Conservation (phyloP, 2,329 filamentous ascomycete genomes). For the Paecilomyces niveus region DNA sequence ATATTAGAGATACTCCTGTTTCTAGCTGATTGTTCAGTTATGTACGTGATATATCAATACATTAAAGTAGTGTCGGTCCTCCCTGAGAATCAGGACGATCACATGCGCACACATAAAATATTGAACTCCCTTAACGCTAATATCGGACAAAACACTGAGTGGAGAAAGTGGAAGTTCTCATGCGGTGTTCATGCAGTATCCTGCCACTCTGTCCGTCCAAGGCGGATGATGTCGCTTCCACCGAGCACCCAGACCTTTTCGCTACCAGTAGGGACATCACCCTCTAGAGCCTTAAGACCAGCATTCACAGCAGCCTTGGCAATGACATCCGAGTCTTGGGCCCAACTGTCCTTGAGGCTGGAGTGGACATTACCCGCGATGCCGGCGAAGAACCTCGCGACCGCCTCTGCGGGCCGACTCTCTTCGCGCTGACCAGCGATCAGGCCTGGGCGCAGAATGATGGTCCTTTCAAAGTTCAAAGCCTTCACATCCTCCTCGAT, state of each 20-base stretch:
- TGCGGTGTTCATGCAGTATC: slow-evolving; percentile 6
- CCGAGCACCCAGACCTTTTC: slow-evolving; percentile 34
- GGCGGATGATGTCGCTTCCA: slow-evolving; percentile 31
- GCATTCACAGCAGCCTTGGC: slow-evolving; percentile 35
- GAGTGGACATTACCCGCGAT: slow-evolving; percentile 49
- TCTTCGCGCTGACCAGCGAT: slow-evolving; percentile 66
- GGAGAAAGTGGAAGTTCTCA: slow-evolving; percentile 4
- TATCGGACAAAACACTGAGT: neutral
- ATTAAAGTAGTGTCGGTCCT: neutral
- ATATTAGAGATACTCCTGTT: neutral
- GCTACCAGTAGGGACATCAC: slow-evolving; percentile 29
- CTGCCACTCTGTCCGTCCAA: slow-evolving; percentile 20
- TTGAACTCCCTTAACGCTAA: too few relatives aligned
- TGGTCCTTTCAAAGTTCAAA: slow-evolving; percentile 67
- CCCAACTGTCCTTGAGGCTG: slow-evolving; percentile 56
- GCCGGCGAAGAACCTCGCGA: slow-evolving; percentile 50
- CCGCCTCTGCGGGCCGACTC: slow-evolving; percentile 51
- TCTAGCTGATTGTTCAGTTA: neutral
- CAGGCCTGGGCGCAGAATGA: slow-evolving; percentile 67
- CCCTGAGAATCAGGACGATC: too few relatives aligned
- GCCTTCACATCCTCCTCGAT: slow-evolving; percentile 70
- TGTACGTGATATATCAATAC: neutral
- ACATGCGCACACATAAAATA: too few relatives aligned
- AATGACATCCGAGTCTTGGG: slow-evolving; percentile 69
- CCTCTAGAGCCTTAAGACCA: slow-evolving; percentile 33